A percentile compares a stretch with the other conserved stretches of the same genome.
These are phyloP conservation scores for Yarrowia yakushimensis DNA, from an alignment of 805 yeast species.

Conservation along the genomic window DNA sequence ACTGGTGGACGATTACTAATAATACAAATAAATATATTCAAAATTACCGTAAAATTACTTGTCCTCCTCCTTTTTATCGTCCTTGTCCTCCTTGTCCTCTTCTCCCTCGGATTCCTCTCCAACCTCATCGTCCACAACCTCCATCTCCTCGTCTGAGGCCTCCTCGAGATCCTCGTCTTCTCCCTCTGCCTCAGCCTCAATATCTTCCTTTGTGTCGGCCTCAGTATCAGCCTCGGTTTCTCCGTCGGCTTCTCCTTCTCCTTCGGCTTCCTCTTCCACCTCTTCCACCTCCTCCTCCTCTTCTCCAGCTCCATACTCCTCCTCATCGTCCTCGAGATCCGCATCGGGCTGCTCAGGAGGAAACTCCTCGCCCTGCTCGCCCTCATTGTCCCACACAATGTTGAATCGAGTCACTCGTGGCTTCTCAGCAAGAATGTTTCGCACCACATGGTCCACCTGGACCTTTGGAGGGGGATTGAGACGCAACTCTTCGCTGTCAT, in stretches of 20 bases:
- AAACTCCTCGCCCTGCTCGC: conserved; percentile 54
- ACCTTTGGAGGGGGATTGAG: conserved; percentile 93
- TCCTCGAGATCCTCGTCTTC: conserved; percentile 47
- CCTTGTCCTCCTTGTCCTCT: background rate
- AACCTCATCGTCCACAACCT: conserved; percentile 44
- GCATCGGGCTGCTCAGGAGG: conserved; percentile 76
- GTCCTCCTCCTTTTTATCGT: background rate
- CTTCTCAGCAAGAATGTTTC: conserved; percentile 93
- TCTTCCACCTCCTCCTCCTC: conserved; percentile 45
- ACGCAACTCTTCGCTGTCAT: conserved; percentile 86
- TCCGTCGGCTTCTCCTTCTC: conserved; percentile 28
- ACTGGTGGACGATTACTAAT: background rate
- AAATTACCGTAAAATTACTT: background rate
- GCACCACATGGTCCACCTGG: conserved; percentile 87
- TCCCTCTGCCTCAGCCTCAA: conserved; percentile 44
- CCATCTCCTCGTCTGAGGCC: conserved; percentile 45
- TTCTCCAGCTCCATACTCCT: conserved; percentile 41
- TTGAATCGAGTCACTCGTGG: conserved; percentile 97
- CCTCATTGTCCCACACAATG: conserved; percentile 91
- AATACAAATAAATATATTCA: background rate
- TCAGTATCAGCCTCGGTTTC: conserved; percentile 27
- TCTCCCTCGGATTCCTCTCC: conserved; percentile 40
- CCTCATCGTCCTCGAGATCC: conserved; percentile 61
- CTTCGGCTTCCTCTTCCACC: conserved; percentile 43
- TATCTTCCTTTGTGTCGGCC: conserved; percentile 30